Evolutionary conservation across 345 rosid species (phyloP).

Genomic region (Viola odorata): DNA sequence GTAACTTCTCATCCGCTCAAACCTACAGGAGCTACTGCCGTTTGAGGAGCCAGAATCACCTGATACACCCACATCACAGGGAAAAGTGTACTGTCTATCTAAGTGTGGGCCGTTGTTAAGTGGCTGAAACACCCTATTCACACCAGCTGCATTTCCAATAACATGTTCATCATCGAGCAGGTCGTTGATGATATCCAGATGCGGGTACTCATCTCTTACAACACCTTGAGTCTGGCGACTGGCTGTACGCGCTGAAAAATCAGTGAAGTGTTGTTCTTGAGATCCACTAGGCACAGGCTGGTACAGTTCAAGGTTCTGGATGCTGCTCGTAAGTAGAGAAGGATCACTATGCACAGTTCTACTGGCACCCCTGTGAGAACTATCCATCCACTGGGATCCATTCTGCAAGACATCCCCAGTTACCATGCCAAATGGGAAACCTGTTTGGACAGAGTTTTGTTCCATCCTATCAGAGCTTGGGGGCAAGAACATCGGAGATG

Average conservation of each 20-base stretch:
- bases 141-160: constrained; percentile 28
- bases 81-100: constrained; percentile 50
- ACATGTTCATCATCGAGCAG: constrained; percentile 78
- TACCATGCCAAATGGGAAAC: constrained; percentile 41
- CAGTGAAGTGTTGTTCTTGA: constrained; percentile 29
- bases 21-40: constrained; percentile 40
- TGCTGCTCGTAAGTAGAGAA: constrained; percentile 28
- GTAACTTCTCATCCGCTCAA: constrained; percentile 54
- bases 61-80: constrained; percentile 40
- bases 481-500: constrained; percentile 42
- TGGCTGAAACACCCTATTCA: constrained; percentile 29
- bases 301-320: constrained; percentile 31
- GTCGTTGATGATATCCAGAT: constrained; percentile 88
- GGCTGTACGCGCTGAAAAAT: constrained; percentile 40
- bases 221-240: constrained; percentile 48
- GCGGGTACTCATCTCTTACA: constrained; percentile 77
- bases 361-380: constrained; percentile 37
- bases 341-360: constrained; percentile 30
- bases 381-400: constrained; percentile 59
- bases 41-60: constrained; percentile 36
- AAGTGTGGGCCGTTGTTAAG: constrained; percentile 37
- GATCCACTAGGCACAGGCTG: constrained; percentile 21
- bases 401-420: constrained; percentile 40
- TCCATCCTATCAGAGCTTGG: constrained; percentile 43
- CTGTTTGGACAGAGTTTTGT: constrained; percentile 37